phyloP scores from a whole-genome alignment of 1,284 basidiomycete species.

The Cryptococcus sp. region DNA sequence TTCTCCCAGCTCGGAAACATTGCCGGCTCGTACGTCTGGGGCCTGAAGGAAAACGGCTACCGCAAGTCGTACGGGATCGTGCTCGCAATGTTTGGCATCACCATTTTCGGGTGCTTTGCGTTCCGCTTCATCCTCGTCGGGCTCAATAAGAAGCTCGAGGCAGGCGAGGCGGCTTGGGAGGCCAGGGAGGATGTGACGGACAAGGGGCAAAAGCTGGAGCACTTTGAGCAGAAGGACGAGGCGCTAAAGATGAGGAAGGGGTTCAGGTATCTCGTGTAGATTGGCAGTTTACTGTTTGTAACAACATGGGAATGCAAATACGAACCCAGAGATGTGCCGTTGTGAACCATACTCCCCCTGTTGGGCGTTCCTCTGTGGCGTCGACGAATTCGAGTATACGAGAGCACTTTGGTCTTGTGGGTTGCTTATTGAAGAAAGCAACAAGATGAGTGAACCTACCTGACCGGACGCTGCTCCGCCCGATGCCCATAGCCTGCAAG shows the following conservation, averaged over 20 bases:
- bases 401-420: too few relatives aligned
- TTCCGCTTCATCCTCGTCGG: constrained; percentile 34
- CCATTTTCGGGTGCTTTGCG: constrained; percentile 30
- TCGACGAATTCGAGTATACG: too few relatives aligned
- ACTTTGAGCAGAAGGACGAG: constrained; percentile 43
- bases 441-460: too few relatives aligned
- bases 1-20: constrained; percentile 52
- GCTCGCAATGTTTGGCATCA: constrained; percentile 35
- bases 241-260: constrained; percentile 49
- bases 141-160: constrained; percentile 40
- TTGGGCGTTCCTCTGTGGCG: too few relatives aligned
- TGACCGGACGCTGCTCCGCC: too few relatives aligned
- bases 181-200: constrained; percentile 22
- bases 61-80: constrained; percentile 42
- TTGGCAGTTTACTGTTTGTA: neutral
- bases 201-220: constrained; percentile 51
- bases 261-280: constrained; percentile 52
- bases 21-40: constrained; percentile 60
- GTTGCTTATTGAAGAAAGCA: too few relatives aligned
- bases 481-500: too few relatives aligned
- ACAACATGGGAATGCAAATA: neutral
- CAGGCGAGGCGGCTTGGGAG: constrained; percentile 32
- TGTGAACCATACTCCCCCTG: too few relatives aligned
- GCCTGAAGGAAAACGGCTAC: constrained; percentile 32
- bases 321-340: too few relatives aligned